phyloP scores from a whole-genome alignment of 192 early-diverging fungal species.

The Rhizoclosmatium globosum region DNA sequence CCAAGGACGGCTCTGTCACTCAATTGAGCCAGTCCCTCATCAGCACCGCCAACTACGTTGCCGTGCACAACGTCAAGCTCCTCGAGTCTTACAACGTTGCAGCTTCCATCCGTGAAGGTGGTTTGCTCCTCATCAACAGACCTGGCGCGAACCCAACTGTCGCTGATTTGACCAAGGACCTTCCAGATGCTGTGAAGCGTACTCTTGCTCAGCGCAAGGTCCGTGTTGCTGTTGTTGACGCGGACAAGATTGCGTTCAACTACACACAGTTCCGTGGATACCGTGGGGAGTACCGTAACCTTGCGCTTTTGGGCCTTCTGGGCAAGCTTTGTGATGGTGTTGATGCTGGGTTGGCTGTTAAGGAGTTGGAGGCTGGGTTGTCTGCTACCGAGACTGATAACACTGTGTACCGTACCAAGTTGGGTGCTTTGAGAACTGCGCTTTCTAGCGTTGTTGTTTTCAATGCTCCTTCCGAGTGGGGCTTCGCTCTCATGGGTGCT shows the following conservation, averaged over 20 bases:
- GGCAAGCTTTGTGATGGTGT: conserved; percentile 52
- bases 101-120: conserved; percentile 55
- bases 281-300: conserved; percentile 53
- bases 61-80: conserved; percentile 69
- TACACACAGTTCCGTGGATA: conserved; percentile 60
- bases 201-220: conserved; percentile 59
- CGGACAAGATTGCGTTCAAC: conserved; percentile 67
- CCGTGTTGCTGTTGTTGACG: conserved; percentile 71
- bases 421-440: conserved; percentile 48
- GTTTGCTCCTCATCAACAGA: conserved; percentile 67
- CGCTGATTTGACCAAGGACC: conserved; percentile 72
- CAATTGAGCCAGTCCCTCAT: conserved; percentile 46
- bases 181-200: conserved; percentile 70
- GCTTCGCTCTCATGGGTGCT: conserved; percentile 17
- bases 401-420: conserved; percentile 44
- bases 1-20: conserved; percentile 39
- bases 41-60: conserved; percentile 63
- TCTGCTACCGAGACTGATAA: conserved; percentile 23
- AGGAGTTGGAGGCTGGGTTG: conserved; percentile 27
- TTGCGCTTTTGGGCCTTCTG: conserved; percentile 68
- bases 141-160: conserved; percentile 54
- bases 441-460: conserved; percentile 33
- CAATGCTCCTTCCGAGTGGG: conserved; percentile 11
- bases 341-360: conserved; percentile 35
- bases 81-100: conserved; percentile 70